Evolutionary conservation across 306 rosid species (phyloP).

Genomic region (Alnus rubra): DNA sequence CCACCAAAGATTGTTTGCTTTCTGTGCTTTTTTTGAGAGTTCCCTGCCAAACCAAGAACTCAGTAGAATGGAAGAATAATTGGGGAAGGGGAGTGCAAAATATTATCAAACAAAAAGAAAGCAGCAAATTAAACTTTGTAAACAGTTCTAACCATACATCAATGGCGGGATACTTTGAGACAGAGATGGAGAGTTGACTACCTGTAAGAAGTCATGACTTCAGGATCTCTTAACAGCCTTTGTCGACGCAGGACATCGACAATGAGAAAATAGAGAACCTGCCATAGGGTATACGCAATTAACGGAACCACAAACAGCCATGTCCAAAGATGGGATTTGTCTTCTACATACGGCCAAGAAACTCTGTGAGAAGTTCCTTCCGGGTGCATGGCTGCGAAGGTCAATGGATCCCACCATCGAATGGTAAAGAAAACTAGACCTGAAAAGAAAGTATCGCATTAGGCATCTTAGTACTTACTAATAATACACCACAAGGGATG

Average conservation of each 20-base stretch:
- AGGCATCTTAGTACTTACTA: background rate
- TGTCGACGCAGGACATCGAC: conserved; percentile 85
- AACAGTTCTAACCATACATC: conserved; percentile 5
- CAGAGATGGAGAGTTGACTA: conserved; percentile 10
- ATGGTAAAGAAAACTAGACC: conserved; percentile 92
- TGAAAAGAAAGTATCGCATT: conserved; percentile 32
- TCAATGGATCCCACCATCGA: conserved; percentile 88
- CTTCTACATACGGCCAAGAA: conserved; percentile 90
- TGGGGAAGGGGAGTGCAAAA: background rate
- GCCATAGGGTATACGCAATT: conserved; percentile 83
- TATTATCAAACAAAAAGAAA: background rate
- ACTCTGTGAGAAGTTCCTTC: conserved; percentile 58
- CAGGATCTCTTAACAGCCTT: conserved; percentile 81
- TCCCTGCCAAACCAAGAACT: conserved; percentile 50
- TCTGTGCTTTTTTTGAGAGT: conserved; percentile 88
- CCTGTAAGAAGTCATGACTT: conserved; percentile 98
- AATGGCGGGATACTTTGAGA: background rate
- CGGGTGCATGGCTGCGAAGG: conserved; percentile 82
- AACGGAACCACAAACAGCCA: conserved; percentile 87
- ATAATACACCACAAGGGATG: conserved; percentile 3
- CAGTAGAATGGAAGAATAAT: background rate
- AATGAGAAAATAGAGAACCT: conserved; percentile 77
- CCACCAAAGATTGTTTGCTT: conserved; percentile 94
- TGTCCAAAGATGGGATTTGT: conserved; percentile 64
- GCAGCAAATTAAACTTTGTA: background rate